Evolutionary conservation across 2,329 filamentous ascomycete genomes (phyloP).

Genomic region (Exophiala aquamarina): DNA sequence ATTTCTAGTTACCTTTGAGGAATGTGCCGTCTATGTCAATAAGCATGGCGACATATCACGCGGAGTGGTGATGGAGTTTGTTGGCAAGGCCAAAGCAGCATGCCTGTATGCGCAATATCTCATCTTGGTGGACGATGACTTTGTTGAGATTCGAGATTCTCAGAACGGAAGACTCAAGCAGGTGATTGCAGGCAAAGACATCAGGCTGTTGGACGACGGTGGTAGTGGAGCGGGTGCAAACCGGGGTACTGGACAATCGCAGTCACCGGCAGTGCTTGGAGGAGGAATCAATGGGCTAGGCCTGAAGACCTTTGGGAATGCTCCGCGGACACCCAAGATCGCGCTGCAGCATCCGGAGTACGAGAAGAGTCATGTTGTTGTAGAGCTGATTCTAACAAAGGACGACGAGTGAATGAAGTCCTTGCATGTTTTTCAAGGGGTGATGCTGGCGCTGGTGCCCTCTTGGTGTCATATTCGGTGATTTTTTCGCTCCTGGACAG

Average conservation of each 20-base stretch:
- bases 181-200: slow-evolving; percentile 88
- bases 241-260: slow-evolving; percentile 43
- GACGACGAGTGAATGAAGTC: slow-evolving; percentile 42
- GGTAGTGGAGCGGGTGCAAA: slow-evolving; percentile 56
- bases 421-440: not conserved
- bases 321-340: slow-evolving; percentile 80
- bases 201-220: slow-evolving; percentile 86
- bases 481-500: too few relatives aligned
- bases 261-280: slow-evolving; percentile 38
- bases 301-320: slow-evolving; percentile 34
- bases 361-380: slow-evolving; percentile 78
- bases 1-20: slow-evolving; percentile 90
- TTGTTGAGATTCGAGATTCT: slow-evolving; percentile 94
- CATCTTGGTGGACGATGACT: slow-evolving; percentile 90
- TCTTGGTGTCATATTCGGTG: too few relatives aligned
- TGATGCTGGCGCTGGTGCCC: too few relatives aligned
- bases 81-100: slow-evolving; percentile 84
- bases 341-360: slow-evolving; percentile 92
- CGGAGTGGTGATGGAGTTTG: slow-evolving; percentile 96
- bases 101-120: slow-evolving; percentile 91
- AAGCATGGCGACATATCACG: slow-evolving; percentile 95
- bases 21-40: slow-evolving; percentile 96
- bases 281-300: slow-evolving; percentile 35
- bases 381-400: slow-evolving; percentile 91
- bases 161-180: slow-evolving; percentile 92